Evolutionary conservation across 2,329 filamentous ascomycete genomes (phyloP).

Genomic region (Cadophora sp.): DNA sequence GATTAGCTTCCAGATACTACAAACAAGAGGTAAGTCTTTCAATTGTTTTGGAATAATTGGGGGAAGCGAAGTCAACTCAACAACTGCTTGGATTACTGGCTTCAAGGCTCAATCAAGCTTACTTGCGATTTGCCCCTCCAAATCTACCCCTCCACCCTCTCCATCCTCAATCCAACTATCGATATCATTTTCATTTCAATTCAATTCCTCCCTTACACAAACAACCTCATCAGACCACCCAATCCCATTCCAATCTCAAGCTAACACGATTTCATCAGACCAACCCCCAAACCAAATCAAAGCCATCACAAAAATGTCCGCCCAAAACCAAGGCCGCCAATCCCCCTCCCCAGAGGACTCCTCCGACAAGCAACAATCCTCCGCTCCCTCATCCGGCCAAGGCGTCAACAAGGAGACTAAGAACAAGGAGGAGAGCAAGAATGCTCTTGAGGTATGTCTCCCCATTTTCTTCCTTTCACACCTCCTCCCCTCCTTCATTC

Average conservation of each 20-base stretch:
- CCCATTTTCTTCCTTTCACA: neutral
- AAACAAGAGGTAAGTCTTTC: constrained; percentile 2
- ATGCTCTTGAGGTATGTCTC: constrained; percentile 54
- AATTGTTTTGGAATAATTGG: neutral
- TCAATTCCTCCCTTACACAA: no score
- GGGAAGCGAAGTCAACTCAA: neutral
- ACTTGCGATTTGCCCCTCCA: neutral
- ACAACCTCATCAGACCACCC: neutral
- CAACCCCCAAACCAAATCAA: constrained; percentile 14
- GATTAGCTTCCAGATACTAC: neutral
- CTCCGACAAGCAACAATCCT: constrained; percentile 67
- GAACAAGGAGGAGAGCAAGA: constrained; percentile 58
- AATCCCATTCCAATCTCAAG: no score
- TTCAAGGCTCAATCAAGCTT: neutral
- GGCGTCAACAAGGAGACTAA: constrained; percentile 60
- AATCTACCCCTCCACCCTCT: neutral
- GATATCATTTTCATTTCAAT: neutral
- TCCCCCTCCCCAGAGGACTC: constrained; percentile 78
- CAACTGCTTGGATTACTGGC: neutral
- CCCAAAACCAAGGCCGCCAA: constrained; percentile 73
- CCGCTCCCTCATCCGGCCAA: constrained; percentile 62
- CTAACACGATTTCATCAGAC: neutral
- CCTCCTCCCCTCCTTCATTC: neutral
- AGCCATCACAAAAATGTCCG: constrained; percentile 35
- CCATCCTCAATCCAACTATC: neutral